These are phyloP conservation scores for Vigna nakashimae DNA, from an alignment of 306 rosid genomes.

Conservation along the genomic window DNA sequence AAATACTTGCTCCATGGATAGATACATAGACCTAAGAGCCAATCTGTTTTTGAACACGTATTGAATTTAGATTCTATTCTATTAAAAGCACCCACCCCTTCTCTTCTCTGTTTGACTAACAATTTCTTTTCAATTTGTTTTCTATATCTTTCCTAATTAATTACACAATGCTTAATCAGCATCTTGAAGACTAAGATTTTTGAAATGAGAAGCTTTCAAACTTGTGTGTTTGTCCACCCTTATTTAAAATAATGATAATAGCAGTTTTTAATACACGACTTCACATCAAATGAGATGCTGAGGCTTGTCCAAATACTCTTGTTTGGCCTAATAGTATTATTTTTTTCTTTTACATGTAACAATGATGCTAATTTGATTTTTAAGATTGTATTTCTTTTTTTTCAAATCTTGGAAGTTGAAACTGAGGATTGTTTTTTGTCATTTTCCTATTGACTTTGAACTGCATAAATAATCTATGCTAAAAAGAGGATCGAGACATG, in stretches of 20 bases:
- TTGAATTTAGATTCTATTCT: background rate
- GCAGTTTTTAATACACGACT: background rate
- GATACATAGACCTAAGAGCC: slow-evolving; percentile 15
- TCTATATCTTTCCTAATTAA: slow-evolving; percentile 32
- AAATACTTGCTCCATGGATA: background rate
- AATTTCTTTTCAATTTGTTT: slow-evolving; percentile 19
- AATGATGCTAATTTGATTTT: background rate
- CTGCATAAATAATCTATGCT: background rate
- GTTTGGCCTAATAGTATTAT: too few relatives aligned
- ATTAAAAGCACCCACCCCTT: slow-evolving; percentile 6
- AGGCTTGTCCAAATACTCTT: slow-evolving; percentile 31
- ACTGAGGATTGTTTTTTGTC: slow-evolving; percentile 6
- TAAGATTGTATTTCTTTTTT: background rate
- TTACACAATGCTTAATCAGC: background rate
- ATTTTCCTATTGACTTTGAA: slow-evolving; percentile 6
- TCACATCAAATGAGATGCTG: background rate
- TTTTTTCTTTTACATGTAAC: slow-evolving; percentile 14
- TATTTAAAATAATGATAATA: background rate
- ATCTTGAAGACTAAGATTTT: background rate
- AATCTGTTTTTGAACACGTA: background rate
- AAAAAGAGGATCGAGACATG: background rate
- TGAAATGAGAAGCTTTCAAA: background rate
- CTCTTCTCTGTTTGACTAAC: background rate
- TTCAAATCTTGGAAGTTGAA: background rate
- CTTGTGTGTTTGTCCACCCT: background rate